Evolutionary conservation across 2,329 filamentous ascomycete species (phyloP), one percentile per base, ranked within the genome.

Genomic region (Phyllosticta citrichinensis): DNA sequence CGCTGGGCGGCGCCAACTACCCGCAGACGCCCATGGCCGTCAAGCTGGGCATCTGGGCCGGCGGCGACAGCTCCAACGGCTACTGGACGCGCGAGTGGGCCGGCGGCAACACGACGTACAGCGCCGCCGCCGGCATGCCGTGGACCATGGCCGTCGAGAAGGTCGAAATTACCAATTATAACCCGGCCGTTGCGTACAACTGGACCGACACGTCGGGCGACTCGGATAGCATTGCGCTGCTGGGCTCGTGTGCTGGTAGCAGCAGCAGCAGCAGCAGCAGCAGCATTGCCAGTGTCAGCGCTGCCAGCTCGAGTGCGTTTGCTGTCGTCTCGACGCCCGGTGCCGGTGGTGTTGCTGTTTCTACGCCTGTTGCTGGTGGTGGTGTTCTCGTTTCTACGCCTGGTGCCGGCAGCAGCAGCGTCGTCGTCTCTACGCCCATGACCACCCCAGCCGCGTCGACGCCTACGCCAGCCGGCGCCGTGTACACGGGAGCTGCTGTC

Each of bases 11-110:
- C 12, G 70, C 80, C 55, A 81, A 82, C 69, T 92, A 83, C 71
- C 89, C 89, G 0, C 89, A 93, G 70, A 91, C 88, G 0, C 89
- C 89, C 1, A 87, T 88, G 85, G 83, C 83, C 56, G 68, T 75
- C 33, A 71, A 71, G 63, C 70, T 79, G 27, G 76, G 76, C 55
- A 77, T 74, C 69, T 79, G 77, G 77, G 74, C 76, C 47, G 78
- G 76, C 60, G 82, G 81, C 66, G 75, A 77, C 61, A 71, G 74
- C 5, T 72, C 75, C 62, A 72, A 77, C 50, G 62, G 62, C 12
- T 72, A 79, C 22, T 69, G 67, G 61, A 87, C 84, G 22, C 79
- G 87, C 62, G 70, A 82, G 59, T 89, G 87, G 87, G 86, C 86
- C 55, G 86, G 86, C 56, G 87, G 87, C 61, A 67, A 73, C 33